phyloP scores from a whole-genome alignment of 768 basidiomycete species.

The Macrolepiota fuliginosa region DNA sequence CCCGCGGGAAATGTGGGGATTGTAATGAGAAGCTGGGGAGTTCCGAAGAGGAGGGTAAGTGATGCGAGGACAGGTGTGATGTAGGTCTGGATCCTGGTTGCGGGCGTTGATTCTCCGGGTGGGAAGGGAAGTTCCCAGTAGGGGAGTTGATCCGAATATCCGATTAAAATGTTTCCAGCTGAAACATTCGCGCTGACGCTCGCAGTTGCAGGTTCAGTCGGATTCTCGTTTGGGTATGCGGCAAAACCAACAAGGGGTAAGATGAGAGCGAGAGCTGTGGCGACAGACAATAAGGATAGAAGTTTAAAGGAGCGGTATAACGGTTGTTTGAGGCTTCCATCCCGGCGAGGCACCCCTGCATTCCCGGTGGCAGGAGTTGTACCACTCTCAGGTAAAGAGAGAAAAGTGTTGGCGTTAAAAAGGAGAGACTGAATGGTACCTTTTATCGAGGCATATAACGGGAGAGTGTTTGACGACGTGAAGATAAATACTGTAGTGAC shows the following conservation, averaged over 20 bases:
- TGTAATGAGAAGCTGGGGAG: constrained; percentile 59
- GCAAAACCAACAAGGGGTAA: constrained; percentile 58
- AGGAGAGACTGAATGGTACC: constrained; percentile 12
- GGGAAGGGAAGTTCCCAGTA: constrained; percentile 11
- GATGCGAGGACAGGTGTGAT: constrained; percentile 43
- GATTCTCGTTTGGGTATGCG: constrained; percentile 28
- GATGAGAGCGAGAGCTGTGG: constrained; percentile 46
- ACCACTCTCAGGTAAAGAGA: constrained; percentile 24
- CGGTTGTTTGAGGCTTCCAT: constrained; percentile 4
- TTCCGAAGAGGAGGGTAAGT: constrained; percentile 51
- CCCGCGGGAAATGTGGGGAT: constrained; percentile 52
- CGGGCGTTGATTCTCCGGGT: constrained; percentile 12
- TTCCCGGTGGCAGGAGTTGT: constrained; percentile 29
- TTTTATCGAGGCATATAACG: constrained; percentile 60
- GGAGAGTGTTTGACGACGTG: constrained; percentile 61
- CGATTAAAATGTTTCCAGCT: background rate
- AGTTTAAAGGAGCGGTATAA: constrained; percentile 53
- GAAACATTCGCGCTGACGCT: background rate
- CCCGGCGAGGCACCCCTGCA: constrained; percentile 40
- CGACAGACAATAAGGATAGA: constrained; percentile 49
- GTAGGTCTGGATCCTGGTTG: constrained; percentile 27
- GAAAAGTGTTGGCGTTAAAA: background rate
- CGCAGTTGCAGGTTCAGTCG: constrained; percentile 34
- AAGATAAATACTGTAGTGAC: constrained; percentile 65
- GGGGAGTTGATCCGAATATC: background rate